Evolutionary conservation across 2,329 filamentous ascomycete genomes (phyloP).

Genomic region (Alternaria metachromatica): DNA sequence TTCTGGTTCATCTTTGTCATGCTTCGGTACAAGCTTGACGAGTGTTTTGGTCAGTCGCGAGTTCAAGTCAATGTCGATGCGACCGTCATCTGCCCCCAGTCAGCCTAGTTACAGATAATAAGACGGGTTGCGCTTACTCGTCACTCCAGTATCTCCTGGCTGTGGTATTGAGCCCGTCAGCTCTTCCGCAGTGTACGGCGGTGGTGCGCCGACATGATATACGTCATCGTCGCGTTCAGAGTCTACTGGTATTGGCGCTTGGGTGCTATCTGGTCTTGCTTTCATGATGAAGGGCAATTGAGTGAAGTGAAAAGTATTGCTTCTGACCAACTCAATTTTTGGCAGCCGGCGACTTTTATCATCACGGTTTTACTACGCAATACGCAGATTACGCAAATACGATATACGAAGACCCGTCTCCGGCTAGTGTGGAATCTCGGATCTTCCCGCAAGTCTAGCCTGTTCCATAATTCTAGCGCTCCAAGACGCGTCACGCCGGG

Average conservation of each 20-base stretch:
- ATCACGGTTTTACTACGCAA: not conserved
- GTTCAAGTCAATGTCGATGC: slow-evolving; percentile 35
- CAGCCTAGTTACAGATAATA: not conserved
- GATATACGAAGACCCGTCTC: not conserved
- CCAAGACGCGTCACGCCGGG: not conserved
- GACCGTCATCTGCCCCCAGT: slow-evolving; percentile 27
- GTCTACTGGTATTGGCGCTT: not conserved
- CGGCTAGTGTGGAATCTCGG: not conserved
- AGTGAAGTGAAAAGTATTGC: not conserved
- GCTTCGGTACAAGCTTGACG: slow-evolving; percentile 25
- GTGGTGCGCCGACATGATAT: not conserved
- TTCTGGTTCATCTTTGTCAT: slow-evolving; percentile 1
- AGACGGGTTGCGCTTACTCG: not conserved
- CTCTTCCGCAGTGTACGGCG: slow-evolving; percentile 3
- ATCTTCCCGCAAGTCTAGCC: not conserved
- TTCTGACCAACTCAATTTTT: not conserved
- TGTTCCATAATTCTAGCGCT: not conserved
- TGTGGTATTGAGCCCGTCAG: slow-evolving; percentile 7
- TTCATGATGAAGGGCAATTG: not conserved
- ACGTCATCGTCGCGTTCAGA: slow-evolving; percentile 2
- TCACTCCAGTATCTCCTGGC: slow-evolving; percentile 20
- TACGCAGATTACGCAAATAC: not conserved
- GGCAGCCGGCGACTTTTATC: not conserved
- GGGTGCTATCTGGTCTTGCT: not conserved
- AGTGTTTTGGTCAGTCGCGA: slow-evolving; percentile 27